phyloP scores from a whole-genome alignment of 345 rosid genomes.

The Lepidium africanum region DNA sequence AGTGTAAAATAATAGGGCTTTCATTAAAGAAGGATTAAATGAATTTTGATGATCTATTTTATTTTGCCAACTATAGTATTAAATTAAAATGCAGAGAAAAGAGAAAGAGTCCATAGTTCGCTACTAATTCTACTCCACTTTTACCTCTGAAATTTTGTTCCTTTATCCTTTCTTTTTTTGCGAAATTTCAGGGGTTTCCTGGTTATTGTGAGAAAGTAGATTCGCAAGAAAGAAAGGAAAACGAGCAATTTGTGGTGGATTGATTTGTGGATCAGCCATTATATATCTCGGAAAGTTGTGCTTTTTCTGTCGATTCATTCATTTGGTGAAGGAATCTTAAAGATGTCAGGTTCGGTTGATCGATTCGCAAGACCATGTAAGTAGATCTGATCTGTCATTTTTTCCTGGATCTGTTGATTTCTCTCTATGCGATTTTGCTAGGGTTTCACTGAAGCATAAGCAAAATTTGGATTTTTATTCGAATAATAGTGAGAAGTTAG shows the following conservation, averaged over 20 bases:
- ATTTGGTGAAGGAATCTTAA: conserved; percentile 6
- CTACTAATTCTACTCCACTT: conserved; percentile 15
- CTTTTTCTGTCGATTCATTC: not conserved
- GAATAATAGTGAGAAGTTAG: not conserved
- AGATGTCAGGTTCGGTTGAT: conserved; percentile 96
- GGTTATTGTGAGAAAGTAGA: conserved; percentile 11
- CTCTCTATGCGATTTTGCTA: not conserved
- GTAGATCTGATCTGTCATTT: conserved; percentile 21
- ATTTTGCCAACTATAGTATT: not conserved
- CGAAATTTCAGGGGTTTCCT: conserved; percentile 11
- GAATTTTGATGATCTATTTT: not conserved
- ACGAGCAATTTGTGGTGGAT: conserved; percentile 1
- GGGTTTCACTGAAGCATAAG: conserved; percentile 21
- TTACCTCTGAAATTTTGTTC: conserved; percentile 10
- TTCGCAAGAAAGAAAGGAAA: not conserved
- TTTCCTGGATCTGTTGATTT: not conserved
- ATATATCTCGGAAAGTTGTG: not conserved
- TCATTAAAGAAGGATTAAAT: not conserved
- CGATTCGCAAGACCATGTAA: conserved; percentile 93
- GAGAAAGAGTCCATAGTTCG: not conserved
- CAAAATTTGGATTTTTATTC: not conserved
- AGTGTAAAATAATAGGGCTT: not conserved
- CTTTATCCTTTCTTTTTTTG: not conserved
- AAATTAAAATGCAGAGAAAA: not conserved
- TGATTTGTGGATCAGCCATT: conserved; percentile 21